Conservation (phyloP, 306 rosid species). For the Cicer chorassanicum region DNA sequence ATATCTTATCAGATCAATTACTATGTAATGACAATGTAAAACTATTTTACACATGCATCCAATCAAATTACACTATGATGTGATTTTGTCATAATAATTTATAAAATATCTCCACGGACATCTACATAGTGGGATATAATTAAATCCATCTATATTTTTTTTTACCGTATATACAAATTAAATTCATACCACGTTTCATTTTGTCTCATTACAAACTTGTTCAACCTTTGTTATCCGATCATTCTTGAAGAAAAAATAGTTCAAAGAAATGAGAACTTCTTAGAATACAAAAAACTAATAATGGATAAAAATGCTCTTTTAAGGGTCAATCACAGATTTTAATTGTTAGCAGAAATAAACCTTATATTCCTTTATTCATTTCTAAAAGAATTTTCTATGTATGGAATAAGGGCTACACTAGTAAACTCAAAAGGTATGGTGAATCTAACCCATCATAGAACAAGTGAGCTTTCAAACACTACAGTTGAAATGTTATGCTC, state of each 20-base stretch:
- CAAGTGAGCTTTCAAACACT: slow-evolving; percentile 48
- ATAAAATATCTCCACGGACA: too few relatives aligned
- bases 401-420: slow-evolving; percentile 26
- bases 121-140: too few relatives aligned
- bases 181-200: neutral
- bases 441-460: slow-evolving; percentile 46
- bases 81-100: too few relatives aligned
- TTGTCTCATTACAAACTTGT: slow-evolving; percentile 13
- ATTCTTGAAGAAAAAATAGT: neutral
- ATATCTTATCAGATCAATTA: neutral
- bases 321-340: neutral
- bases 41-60: too few relatives aligned
- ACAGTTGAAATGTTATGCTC: slow-evolving; percentile 56
- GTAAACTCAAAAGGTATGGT: slow-evolving; percentile 43
- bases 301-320: neutral
- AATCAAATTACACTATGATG: too few relatives aligned
- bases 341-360: too few relatives aligned
- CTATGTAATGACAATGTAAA: neutral
- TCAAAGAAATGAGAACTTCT: neutral
- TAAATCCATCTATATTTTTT: too few relatives aligned
- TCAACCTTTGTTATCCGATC: slow-evolving; percentile 14
- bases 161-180: too few relatives aligned
- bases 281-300: neutral
- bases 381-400: neutral
- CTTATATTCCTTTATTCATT: neutral